phyloP scores from a whole-genome alignment of 169 alveolate species.

The Cryptosporidium ubiquitum region DNA sequence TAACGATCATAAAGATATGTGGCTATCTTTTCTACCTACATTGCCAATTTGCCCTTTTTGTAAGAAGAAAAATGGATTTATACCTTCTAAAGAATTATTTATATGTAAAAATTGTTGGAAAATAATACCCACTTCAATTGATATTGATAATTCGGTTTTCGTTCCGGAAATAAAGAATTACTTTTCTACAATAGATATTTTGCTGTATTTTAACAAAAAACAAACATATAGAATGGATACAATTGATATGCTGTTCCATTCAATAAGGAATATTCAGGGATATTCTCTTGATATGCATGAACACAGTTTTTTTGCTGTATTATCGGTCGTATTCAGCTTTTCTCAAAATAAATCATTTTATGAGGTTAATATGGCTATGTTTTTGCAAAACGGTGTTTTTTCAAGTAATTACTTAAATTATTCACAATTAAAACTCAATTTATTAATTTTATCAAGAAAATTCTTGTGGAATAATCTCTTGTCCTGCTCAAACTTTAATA shows the following conservation, averaged over 20 bases:
- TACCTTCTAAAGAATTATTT: slow-evolving; percentile 17
- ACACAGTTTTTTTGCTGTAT: not conserved
- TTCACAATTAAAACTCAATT: slow-evolving; percentile 7
- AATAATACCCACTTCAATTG: slow-evolving; percentile 34
- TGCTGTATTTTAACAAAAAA: slow-evolving; percentile 1
- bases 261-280: not conserved
- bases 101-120: slow-evolving; percentile 12
- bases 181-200: slow-evolving; percentile 46
- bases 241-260: not conserved
- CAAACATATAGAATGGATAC: not conserved
- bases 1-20: not conserved
- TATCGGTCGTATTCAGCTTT: not conserved
- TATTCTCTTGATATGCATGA: not conserved
- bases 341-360: not conserved
- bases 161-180: slow-evolving; percentile 31
- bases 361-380: not conserved
- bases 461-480: not conserved
- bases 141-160: slow-evolving; percentile 28
- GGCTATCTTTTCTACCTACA: slow-evolving; percentile 15
- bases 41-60: slow-evolving; percentile 11
- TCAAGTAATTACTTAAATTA: not conserved
- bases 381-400: not conserved
- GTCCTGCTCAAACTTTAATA: not conserved
- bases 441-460: slow-evolving; percentile 5
- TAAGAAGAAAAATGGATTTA: not conserved